These are phyloP conservation scores for Drechslerella dactyloides DNA, from an alignment of 2,329 filamentous ascomycete genomes.

Conservation along the genomic window DNA sequence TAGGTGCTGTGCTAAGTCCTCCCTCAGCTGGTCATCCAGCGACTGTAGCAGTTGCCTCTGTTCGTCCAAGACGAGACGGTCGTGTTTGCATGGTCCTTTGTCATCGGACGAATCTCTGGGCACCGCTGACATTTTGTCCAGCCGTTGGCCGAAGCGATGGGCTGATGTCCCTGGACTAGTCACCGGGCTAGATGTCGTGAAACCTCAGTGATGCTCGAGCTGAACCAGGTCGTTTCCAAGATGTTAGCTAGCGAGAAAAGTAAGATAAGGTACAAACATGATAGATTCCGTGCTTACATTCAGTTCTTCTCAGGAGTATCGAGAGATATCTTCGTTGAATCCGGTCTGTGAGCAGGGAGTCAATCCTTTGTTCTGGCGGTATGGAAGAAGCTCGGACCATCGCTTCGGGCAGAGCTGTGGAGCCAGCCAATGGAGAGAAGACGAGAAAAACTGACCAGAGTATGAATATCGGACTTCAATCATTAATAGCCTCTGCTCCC, in stretches of 20 bases:
- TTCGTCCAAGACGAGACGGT: slow-evolving; percentile 25
- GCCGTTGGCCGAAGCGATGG: neutral
- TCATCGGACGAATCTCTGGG: neutral
- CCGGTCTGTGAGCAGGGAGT: neutral
- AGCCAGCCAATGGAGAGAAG: neutral
- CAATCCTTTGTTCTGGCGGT: neutral
- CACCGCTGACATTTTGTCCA: neutral
- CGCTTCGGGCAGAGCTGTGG: neutral
- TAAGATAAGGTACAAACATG: neutral
- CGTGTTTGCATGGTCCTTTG: neutral
- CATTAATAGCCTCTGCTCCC: neutral
- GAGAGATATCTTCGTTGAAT: neutral
- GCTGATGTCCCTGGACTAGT: neutral
- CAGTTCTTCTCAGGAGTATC: neutral
- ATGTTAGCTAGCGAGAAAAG: neutral
- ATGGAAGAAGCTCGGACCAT: neutral
- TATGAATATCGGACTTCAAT: neutral
- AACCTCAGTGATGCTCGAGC: neutral
- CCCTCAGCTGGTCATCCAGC: slow-evolving; percentile 34
- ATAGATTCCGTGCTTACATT: neutral
- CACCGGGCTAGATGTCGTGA: no score
- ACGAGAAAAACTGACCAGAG: neutral
- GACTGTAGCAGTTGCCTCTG: slow-evolving; percentile 32
- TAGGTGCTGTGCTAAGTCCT: slow-evolving; percentile 31
- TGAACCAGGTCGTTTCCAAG: neutral